Conservation (phyloP, 2,329 filamentous ascomycete species). For the Plectosphaerella sp. region DNA sequence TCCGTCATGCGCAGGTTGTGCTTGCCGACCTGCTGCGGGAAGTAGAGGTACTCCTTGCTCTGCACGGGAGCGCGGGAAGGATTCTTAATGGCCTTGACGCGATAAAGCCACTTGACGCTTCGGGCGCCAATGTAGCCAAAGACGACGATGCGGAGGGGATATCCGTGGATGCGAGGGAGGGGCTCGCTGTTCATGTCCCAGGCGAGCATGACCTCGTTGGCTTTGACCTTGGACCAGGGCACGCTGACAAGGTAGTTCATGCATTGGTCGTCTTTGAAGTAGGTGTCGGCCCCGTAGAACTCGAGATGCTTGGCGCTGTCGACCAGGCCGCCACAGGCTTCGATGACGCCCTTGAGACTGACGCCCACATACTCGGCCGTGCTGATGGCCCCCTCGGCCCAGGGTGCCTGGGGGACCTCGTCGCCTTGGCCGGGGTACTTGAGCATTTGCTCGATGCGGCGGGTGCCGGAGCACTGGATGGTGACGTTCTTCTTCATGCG, state of each 20-base stretch:
- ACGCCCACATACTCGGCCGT: slow-evolving; percentile 61
- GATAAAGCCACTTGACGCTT: slow-evolving; percentile 60
- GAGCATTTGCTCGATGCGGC: slow-evolving; percentile 64
- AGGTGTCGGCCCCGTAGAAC: slow-evolving; percentile 66
- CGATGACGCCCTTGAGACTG: slow-evolving; percentile 65
- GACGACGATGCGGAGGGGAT: slow-evolving; percentile 57
- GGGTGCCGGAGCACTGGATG: slow-evolving; percentile 65
- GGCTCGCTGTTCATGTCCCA: slow-evolving; percentile 70
- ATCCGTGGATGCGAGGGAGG: slow-evolving; percentile 62
- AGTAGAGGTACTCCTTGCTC: slow-evolving; percentile 64
- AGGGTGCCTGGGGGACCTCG: slow-evolving; percentile 50
- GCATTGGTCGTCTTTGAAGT: slow-evolving; percentile 62
- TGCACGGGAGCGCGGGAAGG: slow-evolving; percentile 59
- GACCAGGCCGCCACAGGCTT: slow-evolving; percentile 59
- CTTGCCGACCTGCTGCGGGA: slow-evolving; percentile 63
- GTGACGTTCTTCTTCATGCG: slow-evolving; percentile 54
- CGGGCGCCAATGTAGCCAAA: slow-evolving; percentile 64
- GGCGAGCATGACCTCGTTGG: slow-evolving; percentile 61
- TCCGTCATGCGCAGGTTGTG: slow-evolving; percentile 57
- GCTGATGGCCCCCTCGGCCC: slow-evolving; percentile 65
- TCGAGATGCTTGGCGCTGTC: slow-evolving; percentile 58
- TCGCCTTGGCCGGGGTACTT: slow-evolving; percentile 65
- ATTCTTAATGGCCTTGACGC: slow-evolving; percentile 54
- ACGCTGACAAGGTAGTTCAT: slow-evolving; percentile 66
- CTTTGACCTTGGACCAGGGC: slow-evolving; percentile 63